Conservation (phyloP, 306 rosid species). For the Cicer chorassanicum region DNA sequence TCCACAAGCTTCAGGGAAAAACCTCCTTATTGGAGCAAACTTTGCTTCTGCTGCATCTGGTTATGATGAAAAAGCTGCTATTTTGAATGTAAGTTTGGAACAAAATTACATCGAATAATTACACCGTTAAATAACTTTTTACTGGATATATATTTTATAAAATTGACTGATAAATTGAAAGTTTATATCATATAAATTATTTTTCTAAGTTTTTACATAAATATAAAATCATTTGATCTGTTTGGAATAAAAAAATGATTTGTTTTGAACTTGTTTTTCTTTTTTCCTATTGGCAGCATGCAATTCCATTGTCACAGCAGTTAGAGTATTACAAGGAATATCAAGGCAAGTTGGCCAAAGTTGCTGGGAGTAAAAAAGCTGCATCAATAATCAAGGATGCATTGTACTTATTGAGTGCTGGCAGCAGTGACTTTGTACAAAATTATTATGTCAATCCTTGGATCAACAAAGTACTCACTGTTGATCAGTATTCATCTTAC, state of each 20-base stretch:
- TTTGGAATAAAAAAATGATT: not conserved
- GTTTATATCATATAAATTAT: no score
- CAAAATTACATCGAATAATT: not conserved
- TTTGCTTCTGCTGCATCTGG: conserved; percentile 99
- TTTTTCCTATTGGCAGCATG: conserved; percentile 70
- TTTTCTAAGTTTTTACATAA: no score
- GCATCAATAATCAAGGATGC: conserved; percentile 73
- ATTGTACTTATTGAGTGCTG: conserved; percentile 79
- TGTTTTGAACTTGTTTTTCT: conserved; percentile 7
- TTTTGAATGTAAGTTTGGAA: conserved; percentile 58
- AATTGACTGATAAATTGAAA: no score
- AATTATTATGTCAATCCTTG: conserved; percentile 86
- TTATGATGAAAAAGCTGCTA: conserved; percentile 85
- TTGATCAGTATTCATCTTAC: conserved; percentile 65
- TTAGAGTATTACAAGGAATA: conserved; percentile 75
- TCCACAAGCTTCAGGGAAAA: conserved; percentile 92
- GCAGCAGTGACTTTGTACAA: conserved; percentile 85
- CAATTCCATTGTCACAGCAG: conserved; percentile 83
- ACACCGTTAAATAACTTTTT: no score
- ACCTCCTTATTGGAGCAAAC: conserved; percentile 87
- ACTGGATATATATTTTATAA: no score
- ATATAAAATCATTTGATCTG: no score
- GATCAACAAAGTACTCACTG: conserved; percentile 66
- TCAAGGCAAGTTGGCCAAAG: conserved; percentile 72
- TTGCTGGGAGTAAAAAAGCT: conserved; percentile 79